Conservation (phyloP, 169 alveolate species). For the Eimeria maxima region DNA sequence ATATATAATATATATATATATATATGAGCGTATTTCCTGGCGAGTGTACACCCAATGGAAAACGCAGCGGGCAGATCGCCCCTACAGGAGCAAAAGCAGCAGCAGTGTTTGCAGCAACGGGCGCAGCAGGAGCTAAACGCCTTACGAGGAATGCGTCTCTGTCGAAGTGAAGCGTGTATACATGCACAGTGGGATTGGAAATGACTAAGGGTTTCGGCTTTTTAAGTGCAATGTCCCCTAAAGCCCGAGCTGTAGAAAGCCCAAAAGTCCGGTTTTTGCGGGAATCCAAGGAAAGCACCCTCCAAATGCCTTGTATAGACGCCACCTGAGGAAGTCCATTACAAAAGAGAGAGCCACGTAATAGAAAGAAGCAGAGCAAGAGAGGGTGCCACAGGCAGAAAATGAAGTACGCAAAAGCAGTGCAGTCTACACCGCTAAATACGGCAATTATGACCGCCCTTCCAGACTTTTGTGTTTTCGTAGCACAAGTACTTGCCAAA, state of each 20-base stretch:
- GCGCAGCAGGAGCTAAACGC: neutral
- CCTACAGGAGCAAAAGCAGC: slow-evolving; percentile 50
- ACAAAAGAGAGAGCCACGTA: neutral
- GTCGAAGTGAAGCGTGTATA: slow-evolving; percentile 68
- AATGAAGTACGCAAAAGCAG: neutral
- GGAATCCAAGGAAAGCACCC: slow-evolving; percentile 47
- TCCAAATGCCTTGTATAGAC: slow-evolving; percentile 78
- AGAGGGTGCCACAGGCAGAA: neutral
- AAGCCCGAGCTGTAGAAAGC: slow-evolving; percentile 79
- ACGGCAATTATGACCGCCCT: too few relatives aligned
- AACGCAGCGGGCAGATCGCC: neutral
- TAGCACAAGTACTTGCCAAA: too few relatives aligned
- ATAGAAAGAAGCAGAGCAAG: neutral
- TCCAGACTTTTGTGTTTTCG: too few relatives aligned
- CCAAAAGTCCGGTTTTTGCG: slow-evolving; percentile 57
- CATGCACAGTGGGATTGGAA: slow-evolving; percentile 41
- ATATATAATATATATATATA: neutral
- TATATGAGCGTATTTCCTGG: neutral
- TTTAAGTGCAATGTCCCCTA: slow-evolving; percentile 80
- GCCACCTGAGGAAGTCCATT: slow-evolving; percentile 20
- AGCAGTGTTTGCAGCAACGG: neutral
- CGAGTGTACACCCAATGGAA: neutral
- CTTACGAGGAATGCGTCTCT: slow-evolving; percentile 71
- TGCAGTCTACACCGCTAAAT: too few relatives aligned
- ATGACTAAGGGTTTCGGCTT: slow-evolving; percentile 42